Base-by-base conservation (phyloP, 371 early-diverging fungal genomes). In the Apophysomyces sp. region DNA sequence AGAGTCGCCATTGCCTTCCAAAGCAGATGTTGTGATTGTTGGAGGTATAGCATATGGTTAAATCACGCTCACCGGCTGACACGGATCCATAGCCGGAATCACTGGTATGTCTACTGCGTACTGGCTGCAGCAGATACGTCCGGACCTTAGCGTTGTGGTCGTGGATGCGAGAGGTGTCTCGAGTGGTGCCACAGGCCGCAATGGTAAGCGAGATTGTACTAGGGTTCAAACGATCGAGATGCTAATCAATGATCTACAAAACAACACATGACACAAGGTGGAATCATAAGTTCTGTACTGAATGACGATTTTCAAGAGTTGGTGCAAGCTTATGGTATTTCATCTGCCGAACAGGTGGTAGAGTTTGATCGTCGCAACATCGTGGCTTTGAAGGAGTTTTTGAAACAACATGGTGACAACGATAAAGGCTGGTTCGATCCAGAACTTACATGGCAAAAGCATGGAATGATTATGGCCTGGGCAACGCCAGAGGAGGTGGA, bases 141-240 rank as follows among this genome's bases (percentile, higher is more conserved):
- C 76, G 7, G 64, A 69, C 9, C 62, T 61, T 11, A 58, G 56
- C 8, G 71, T 81, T 26, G 73, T 72, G 1, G 71, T 84, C 2
- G 28, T 78, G 7, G 84, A 84, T 6, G 75, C 79, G n/a, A 44
- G 82, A 8, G 73, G 72, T 4, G 52, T 82, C 7, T 61, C 79
- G 5, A 77, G 78, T 24, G 85, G 85, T 26, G 85, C 85, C 4
- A 80, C 85, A 8, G 85, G 85, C 12, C 65, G 85, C 31, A 84
- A 84, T 60, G 73, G 73, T 73, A 68, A 52, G 52, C n/a, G 2
- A 77, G 74, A n/a, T n/a, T n/a, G n/a, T n/a, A n/a, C n/a, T n/a
- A n/a, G n/a, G n/a, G n/a, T n/a, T n/a, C n/a, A n/a, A n/a, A n/a
- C n/a, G n/a, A n/a, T n/a, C n/a, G n/a, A n/a, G n/a, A n/a, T n/a